Evolutionary conservation across 2,329 filamentous ascomycete genomes (phyloP).

Genomic region (Corinectria fuckeliana): DNA sequence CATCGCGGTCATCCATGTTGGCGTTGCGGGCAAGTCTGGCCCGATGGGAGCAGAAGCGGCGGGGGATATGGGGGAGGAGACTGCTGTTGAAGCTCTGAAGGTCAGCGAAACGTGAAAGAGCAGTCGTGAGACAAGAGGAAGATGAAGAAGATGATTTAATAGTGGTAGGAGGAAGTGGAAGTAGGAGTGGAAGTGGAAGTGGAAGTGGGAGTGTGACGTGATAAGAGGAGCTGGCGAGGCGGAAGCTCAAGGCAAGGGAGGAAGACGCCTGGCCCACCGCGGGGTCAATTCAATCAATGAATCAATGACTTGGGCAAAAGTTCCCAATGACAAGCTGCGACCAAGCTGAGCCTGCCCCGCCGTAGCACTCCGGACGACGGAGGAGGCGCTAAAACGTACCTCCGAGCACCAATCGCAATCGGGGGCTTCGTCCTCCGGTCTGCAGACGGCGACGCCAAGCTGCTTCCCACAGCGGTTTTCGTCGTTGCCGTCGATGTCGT

Average conservation of each 20-base stretch:
- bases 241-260: conserved; percentile 8
- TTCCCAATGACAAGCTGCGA: conserved; percentile 18
- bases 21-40: conserved; percentile 44
- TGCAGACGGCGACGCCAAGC: not conserved
- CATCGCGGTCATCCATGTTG: conserved; percentile 65
- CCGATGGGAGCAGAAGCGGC: conserved; percentile 46
- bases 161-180: not conserved
- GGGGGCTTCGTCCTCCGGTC: conserved; percentile 18
- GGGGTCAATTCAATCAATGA: conserved; percentile 13
- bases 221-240: conserved; percentile 17
- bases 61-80: conserved; percentile 36
- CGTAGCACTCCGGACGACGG: not conserved
- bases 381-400: conserved; percentile 32
- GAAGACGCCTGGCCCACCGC: conserved; percentile 8
- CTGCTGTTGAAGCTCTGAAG: conserved; percentile 22
- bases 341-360: not conserved
- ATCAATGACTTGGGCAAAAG: conserved; percentile 2
- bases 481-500: no score
- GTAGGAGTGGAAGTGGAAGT: not conserved
- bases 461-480: conserved; percentile 17
- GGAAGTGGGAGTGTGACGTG: conserved; percentile 6
- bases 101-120: conserved; percentile 12
- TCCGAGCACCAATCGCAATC: conserved; percentile 34
- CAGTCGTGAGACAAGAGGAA: conserved; percentile 16
- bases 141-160: not conserved